These are phyloP conservation scores for Diaporthe helianthi DNA, from an alignment of 2,329 filamentous ascomycete species.

Conservation along the genomic window DNA sequence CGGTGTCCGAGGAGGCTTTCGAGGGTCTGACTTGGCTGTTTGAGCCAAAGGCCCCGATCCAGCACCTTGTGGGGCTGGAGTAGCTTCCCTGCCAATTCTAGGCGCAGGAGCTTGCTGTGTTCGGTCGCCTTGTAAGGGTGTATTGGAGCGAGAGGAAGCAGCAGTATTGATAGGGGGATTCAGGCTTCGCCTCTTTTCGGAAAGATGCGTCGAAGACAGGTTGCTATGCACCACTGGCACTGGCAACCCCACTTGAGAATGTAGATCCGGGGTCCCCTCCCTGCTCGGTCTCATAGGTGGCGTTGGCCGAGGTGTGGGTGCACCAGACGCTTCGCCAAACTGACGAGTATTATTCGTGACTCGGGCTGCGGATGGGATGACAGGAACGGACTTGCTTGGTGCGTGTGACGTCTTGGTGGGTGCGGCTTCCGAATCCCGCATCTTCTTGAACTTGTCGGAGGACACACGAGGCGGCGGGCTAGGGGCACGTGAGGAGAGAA, in stretches of 20 bases:
- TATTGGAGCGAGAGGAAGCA: conserved; percentile 41
- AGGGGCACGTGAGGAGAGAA: conserved; percentile 57
- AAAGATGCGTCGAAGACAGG: conserved; percentile 56
- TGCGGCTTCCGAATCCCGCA: conserved; percentile 47
- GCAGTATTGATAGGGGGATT: conserved; percentile 7
- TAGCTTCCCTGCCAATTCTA: conserved; percentile 46
- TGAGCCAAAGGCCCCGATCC: conserved; percentile 24
- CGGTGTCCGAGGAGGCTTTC: conserved; percentile 51
- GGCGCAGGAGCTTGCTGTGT: conserved; percentile 40
- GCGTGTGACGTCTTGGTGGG: conserved; percentile 48
- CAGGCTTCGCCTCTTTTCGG: conserved; percentile 55
- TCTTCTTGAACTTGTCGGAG: conserved; percentile 60
- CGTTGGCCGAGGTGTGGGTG: conserved; percentile 44
- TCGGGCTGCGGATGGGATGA: conserved; percentile 37
- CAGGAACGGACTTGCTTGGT: conserved; percentile 38
- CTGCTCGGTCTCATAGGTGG: conserved; percentile 71
- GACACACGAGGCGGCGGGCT: conserved; percentile 69
- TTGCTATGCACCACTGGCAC: conserved; percentile 69
- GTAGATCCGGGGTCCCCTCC: conserved; percentile 70
- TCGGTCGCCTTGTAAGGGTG: conserved; percentile 44
- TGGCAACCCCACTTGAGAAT: conserved; percentile 59
- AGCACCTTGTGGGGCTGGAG: conserved; percentile 41
- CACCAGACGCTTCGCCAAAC: conserved; percentile 38
- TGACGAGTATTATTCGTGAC: conserved; percentile 39
- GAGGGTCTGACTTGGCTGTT: conserved; percentile 40